Evolutionary conservation across 169 alveolate genomes (phyloP).

Genomic region (Sarcocystis neurona): DNA sequence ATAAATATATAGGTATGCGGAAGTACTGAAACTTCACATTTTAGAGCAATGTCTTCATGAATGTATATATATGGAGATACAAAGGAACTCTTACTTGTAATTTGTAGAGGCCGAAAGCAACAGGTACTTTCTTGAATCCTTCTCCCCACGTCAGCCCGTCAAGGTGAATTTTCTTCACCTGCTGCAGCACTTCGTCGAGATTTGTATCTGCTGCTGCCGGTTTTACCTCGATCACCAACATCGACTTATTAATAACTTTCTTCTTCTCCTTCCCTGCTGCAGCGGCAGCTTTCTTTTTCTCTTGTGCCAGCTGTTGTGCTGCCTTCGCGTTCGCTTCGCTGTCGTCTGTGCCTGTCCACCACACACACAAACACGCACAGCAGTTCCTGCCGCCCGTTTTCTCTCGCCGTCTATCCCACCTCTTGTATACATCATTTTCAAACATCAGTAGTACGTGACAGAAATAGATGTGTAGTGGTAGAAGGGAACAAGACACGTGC

Average conservation of each 20-base stretch:
- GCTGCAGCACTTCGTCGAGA: slow-evolving; percentile 77
- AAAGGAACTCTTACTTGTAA: slow-evolving; percentile 72
- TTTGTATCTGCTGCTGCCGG: slow-evolving; percentile 81
- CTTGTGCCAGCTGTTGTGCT: slow-evolving; percentile 46
- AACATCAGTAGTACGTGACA: not conserved
- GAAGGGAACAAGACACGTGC: not conserved
- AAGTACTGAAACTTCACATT: too few species aligned
- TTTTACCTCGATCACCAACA: slow-evolving; percentile 82
- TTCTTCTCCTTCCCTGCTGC: slow-evolving; percentile 66
- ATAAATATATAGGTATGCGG: too few species aligned
- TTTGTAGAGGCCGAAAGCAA: slow-evolving; percentile 84
- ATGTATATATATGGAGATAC: too few species aligned
- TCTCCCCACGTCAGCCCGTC: slow-evolving; percentile 87
- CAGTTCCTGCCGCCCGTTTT: not conserved
- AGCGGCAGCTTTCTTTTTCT: slow-evolving; percentile 65
- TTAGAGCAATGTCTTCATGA: too few species aligned
- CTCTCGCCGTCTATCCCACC: not conserved
- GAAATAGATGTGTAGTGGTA: not conserved
- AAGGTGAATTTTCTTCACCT: slow-evolving; percentile 75
- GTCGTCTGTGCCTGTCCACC: slow-evolving; percentile 66
- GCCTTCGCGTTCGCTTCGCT: slow-evolving; percentile 46
- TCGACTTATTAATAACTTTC: slow-evolving; percentile 71
- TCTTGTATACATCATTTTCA: not conserved
- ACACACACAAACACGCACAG: not conserved
- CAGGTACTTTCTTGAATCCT: slow-evolving; percentile 81